A percentile compares a stretch with the other conserved stretches of the same genome.
These are phyloP conservation scores for Lotmaria passim DNA, from an alignment of 208 protist genomes.

Conservation along the genomic window DNA sequence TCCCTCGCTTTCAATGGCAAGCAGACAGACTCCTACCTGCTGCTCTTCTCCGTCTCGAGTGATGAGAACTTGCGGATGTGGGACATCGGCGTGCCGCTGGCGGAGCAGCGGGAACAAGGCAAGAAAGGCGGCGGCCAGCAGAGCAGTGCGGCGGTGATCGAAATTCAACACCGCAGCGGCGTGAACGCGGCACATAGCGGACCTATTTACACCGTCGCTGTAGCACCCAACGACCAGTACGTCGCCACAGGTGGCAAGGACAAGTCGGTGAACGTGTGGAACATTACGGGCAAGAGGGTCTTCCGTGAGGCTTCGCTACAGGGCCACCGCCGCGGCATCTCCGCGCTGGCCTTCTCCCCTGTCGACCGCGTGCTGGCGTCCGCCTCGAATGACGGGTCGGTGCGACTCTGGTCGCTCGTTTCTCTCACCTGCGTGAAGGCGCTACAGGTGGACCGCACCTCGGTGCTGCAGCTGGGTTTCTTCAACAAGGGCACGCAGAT, in stretches of 20 bases:
- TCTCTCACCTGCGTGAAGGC: slow-evolving; percentile 85
- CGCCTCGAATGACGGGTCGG: slow-evolving; percentile 83
- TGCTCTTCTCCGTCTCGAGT: slow-evolving; percentile 78
- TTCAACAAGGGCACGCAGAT: slow-evolving; percentile 90
- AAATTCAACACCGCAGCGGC: slow-evolving; percentile 63
- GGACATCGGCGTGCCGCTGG: slow-evolving; percentile 60
- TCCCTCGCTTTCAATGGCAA: slow-evolving; percentile 75
- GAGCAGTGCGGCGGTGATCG: not conserved
- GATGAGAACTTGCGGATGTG: slow-evolving; percentile 89
- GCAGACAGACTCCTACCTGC: slow-evolving; percentile 60
- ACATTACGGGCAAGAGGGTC: slow-evolving; percentile 77
- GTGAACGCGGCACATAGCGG: slow-evolving; percentile 82
- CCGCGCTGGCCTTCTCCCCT: slow-evolving; percentile 78
- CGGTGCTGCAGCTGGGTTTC: slow-evolving; percentile 86
- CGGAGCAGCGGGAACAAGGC: slow-evolving; percentile 18
- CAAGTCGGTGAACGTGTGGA: slow-evolving; percentile 86
- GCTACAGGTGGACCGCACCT: slow-evolving; percentile 77
- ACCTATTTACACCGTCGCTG: slow-evolving; percentile 75
- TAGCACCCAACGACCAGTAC: slow-evolving; percentile 90
- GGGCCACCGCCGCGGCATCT: slow-evolving; percentile 86
- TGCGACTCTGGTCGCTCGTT: slow-evolving; percentile 89
- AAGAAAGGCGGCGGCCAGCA: not conserved
- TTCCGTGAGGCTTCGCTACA: slow-evolving; percentile 78
- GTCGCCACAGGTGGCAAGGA: slow-evolving; percentile 92
- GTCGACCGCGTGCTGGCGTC: slow-evolving; percentile 87